Conservation (phyloP, 148 eudicot genomes). For the Dysphania ambrosioides region DNA sequence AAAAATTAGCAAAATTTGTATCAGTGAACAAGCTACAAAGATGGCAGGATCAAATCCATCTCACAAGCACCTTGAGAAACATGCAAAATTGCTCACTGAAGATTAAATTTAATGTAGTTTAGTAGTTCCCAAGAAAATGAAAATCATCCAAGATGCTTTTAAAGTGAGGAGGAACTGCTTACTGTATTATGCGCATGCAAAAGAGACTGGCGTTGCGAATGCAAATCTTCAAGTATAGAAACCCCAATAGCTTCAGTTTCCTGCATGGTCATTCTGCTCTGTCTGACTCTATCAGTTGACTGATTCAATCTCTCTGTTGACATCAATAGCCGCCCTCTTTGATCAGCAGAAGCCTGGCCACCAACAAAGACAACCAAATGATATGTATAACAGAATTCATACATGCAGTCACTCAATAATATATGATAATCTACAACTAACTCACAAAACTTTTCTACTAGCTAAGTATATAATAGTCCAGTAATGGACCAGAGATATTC, state of each 20-base stretch:
- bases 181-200: slow-evolving; percentile 58
- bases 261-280: slow-evolving; percentile 59
- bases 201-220: slow-evolving; percentile 60
- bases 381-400: neutral
- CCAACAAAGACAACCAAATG: neutral
- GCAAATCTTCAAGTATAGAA: slow-evolving; percentile 66
- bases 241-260: slow-evolving; percentile 74
- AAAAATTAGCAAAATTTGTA: neutral
- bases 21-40: neutral
- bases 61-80: neutral
- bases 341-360: slow-evolving; percentile 58
- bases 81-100: neutral
- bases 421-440: neutral
- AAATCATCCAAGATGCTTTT: neutral
- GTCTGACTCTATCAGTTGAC: slow-evolving; percentile 51
- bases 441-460: neutral
- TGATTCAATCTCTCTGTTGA: slow-evolving; percentile 59
- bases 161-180: slow-evolving; percentile 4
- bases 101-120: neutral
- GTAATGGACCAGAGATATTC: neutral
- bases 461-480: neutral
- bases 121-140: neutral
- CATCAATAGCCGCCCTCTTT: slow-evolving; percentile 46
- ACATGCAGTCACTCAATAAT: neutral
- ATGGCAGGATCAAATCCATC: neutral